Conservation (phyloP, 2,329 filamentous ascomycete species). For the Fusarium sp. region DNA sequence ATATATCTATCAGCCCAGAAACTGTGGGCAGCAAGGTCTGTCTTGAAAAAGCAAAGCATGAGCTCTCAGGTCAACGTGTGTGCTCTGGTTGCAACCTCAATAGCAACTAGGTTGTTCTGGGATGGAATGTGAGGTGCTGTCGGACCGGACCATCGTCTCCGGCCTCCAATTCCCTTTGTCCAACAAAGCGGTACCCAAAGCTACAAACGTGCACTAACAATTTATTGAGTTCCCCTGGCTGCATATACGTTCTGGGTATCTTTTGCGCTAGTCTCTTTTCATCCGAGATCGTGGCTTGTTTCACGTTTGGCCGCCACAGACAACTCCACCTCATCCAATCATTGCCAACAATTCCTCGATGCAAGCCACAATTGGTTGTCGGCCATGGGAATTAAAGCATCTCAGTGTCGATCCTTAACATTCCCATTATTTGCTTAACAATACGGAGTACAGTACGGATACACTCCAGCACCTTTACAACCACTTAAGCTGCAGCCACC, state of each 20-base stretch:
- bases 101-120: neutral
- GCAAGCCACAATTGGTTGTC: slow-evolving; percentile 21
- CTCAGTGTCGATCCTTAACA: slow-evolving; percentile 18
- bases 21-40: neutral
- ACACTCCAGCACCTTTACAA: neutral
- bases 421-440: slow-evolving; percentile 26
- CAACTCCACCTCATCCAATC: neutral
- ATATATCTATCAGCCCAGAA: neutral
- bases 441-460: neutral
- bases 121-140: neutral
- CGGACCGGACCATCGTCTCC: slow-evolving; percentile 28
- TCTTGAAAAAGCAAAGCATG: neutral
- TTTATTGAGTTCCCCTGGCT: slow-evolving; percentile 10
- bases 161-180: slow-evolving; percentile 13
- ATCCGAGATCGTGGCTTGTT: neutral
- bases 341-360: neutral
- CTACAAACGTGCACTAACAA: slow-evolving; percentile 34
- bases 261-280: neutral
- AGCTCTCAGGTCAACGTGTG: neutral
- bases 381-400: slow-evolving; percentile 19
- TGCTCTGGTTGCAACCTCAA: neutral
- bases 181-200: slow-evolving; percentile 16
- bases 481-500: neutral
- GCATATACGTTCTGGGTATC: neutral
- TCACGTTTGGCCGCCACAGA: slow-evolving; percentile 22